Base-by-base conservation (phyloP, 2,329 filamentous ascomycete species). In the Nigrospora osmanthi region DNA sequence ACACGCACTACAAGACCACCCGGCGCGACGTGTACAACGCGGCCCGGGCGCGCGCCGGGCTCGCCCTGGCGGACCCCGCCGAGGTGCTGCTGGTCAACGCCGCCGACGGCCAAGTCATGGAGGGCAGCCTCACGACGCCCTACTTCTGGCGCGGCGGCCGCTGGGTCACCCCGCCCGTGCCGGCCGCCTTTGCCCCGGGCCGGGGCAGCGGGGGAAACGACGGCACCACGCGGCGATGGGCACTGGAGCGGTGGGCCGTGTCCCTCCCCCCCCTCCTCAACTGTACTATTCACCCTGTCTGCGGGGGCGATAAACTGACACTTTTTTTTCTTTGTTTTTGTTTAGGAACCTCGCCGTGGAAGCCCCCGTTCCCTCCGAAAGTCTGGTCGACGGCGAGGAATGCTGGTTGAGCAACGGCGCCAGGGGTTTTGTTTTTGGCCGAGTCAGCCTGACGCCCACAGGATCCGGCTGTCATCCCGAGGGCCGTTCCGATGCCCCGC, bases 331-430 rank as follows among this genome's bases (percentile, higher is more conserved):
- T n/a, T n/a, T n/a, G n/a, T n/a, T n/a, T n/a, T n/a, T 37, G 35
- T 11, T 14, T 40, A 78, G 74, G 47, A 68, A 66, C 0, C 66
- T 93, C 38, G 89, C 78, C 43, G 70, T 74, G 30, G 86, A 94
- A 58, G 76, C 81, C 50, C 63, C 68, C 3, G 70, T 95, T 14
- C 62, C 62, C n/a, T 70, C 69, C 2, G 66, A 73, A 12, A 81
- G 81, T 7, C 62, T 95, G 12, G 59, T 71, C 4, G 72, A 87
- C 51, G 87, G 83, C 1, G 90, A 96, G 62, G 74, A 83, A 43
- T 85, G 90, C 49, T 95, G 89, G 86, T 67, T 96, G 43, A 95
- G 89, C 62, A 96, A 91, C 62, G 89, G 87, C 0, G 85, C 91
- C 2, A 77, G 85, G 51, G 91, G 91, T 0, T 95, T 95, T 53